A percentile compares a stretch with the other conserved stretches of the same genome.
Evolutionary conservation across 2,329 filamentous ascomycete species (phyloP).

Genomic region (Aureobasidium sp.): DNA sequence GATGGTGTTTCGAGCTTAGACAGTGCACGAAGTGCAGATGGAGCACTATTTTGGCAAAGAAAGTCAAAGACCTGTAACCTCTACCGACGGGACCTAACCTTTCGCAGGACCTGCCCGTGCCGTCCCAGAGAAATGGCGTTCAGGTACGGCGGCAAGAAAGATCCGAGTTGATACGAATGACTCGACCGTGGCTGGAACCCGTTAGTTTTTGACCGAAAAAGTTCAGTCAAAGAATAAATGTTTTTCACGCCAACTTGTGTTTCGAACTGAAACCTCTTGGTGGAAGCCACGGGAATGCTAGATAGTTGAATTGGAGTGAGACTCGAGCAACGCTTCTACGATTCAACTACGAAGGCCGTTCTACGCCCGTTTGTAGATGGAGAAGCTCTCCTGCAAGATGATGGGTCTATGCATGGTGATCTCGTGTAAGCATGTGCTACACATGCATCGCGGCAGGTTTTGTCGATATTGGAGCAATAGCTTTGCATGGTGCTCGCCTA

Average conservation of each 20-base stretch:
- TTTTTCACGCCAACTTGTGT: background rate
- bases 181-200: background rate
- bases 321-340: background rate
- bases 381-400: background rate
- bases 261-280: background rate
- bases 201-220: background rate
- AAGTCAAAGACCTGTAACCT: background rate
- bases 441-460: background rate
- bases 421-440: constrained; percentile 5
- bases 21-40: background rate
- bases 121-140: background rate
- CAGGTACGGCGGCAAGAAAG: constrained; percentile 1
- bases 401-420: constrained; percentile 8
- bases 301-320: background rate
- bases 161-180: background rate
- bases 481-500: background rate
- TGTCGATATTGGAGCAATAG: constrained; percentile 6
- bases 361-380: background rate
- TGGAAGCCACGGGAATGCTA: background rate
- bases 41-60: constrained; percentile 7
- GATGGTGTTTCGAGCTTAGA: background rate
- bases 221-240: background rate
- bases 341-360: background rate
- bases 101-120: constrained; percentile 3
- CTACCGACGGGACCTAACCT: background rate